Evolutionary conservation across 176 grass and related monocot genomes (phyloP), one percentile per base, ranked within the genome.

Genomic region (Oryza nivara): DNA sequence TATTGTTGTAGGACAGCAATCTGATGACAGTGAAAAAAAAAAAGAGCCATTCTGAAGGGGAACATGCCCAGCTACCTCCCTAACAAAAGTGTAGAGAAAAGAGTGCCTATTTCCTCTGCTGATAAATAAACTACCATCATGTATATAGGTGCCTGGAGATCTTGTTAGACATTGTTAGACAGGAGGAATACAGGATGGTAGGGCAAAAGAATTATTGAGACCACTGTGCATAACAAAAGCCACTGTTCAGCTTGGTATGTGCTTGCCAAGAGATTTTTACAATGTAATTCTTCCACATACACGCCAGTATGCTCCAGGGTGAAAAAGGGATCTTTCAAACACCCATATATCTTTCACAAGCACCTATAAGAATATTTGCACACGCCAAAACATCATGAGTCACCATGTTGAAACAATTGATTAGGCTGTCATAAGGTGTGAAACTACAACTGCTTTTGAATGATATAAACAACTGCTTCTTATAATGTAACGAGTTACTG

Each of bases 321-420:
- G 93, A 80, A 95, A 98, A 69, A 98, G 87, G 74, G 96, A 98
- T 82, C 85, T 89, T 81, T 98, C 96, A 76, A 98, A 88, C 44
- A 98, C 89, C 88, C 93, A 93, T 68, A 93, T 92, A 36, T 98
- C 87, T 73, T 93, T 91, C 76, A 95, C 91, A 61, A 95, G 91
- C 75, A 93, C 89, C 91, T 98, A 76, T 46, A 87, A 16, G 85
- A 45, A 85, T 72, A 76, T 28, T 76, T 77, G 54, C 35, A 79
- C 22, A 75, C 11, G 46, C 5, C 23, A 83, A 30, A 70, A 14
- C 19, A 75, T 56, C 69, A 82, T 60, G 19, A 74, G 4, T 54
- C 11, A 7, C 49, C 15, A 51, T 36, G 19, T 14, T 78, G 40
- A 67, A 34, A 48, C 12, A 30, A 73, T 8, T 15, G 15, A 0